These are phyloP conservation scores for Brassica carinata DNA, from an alignment of 345 rosid genomes.

Conservation along the genomic window DNA sequence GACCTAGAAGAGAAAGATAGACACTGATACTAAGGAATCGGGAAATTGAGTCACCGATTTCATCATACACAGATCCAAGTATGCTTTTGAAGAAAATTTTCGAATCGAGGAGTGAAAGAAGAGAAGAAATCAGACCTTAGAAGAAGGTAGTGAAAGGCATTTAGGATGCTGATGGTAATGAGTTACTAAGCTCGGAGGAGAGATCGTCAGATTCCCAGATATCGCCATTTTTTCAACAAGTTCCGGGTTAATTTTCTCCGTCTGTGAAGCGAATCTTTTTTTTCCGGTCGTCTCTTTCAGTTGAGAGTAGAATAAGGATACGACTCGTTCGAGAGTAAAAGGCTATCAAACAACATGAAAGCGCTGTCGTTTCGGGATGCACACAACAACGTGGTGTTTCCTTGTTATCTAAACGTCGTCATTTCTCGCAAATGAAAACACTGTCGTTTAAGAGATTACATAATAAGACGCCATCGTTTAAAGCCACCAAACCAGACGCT, in stretches of 20 bases:
- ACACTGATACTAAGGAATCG: background rate
- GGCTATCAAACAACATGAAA: background rate
- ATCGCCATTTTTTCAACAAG: conserved; percentile 54
- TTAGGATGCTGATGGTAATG: conserved; percentile 48
- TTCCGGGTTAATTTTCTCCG: conserved; percentile 16
- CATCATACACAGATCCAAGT: conserved; percentile 12
- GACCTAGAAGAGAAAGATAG: conserved; percentile 18
- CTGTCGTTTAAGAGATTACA: background rate
- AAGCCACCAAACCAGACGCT: background rate
- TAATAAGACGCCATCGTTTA: background rate
- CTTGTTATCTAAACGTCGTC: background rate
- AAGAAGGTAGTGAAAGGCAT: conserved; percentile 49
- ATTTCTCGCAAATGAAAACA: background rate
- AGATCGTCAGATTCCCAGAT: conserved; percentile 67
- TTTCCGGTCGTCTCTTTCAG: conserved; percentile 5
- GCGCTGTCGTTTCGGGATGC: background rate
- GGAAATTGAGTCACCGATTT: background rate
- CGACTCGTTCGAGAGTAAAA: conserved; percentile 9
- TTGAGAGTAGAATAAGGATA: conserved; percentile 5
- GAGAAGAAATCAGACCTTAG: conserved; percentile 52
- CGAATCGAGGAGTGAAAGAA: background rate
- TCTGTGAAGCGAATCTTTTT: conserved; percentile 24
- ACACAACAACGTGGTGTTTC: background rate
- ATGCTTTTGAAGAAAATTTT: background rate
- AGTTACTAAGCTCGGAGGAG: conserved; percentile 65